These are phyloP conservation scores for Globisporangium paddicum DNA, from an alignment of 352 stramenopile genomes.

Conservation along the genomic window DNA sequence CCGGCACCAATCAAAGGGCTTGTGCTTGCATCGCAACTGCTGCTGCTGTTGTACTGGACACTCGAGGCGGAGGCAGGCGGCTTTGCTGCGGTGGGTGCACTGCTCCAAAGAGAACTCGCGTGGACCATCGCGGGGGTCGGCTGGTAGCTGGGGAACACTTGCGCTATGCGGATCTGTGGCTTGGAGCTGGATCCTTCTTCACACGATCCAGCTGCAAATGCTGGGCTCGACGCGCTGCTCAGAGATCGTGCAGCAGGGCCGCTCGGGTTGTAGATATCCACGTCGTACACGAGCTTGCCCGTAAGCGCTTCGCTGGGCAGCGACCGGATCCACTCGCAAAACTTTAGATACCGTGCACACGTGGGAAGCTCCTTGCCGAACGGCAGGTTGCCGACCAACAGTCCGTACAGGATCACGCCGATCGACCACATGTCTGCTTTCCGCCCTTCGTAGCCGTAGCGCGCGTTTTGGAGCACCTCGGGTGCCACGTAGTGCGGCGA, in stretches of 20 bases:
- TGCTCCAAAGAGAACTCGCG: constrained; percentile 11
- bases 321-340: constrained; percentile 89
- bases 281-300: constrained; percentile 60
- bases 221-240: background rate
- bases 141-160: constrained; percentile 11
- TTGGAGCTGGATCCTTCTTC: constrained; percentile 1
- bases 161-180: constrained; percentile 8
- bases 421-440: constrained; percentile 94
- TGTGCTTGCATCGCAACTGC: constrained; percentile 7
- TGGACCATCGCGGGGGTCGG: constrained; percentile 7
- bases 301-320: constrained; percentile 57
- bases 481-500: constrained; percentile 97
- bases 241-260: background rate
- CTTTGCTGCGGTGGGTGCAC: constrained; percentile 6
- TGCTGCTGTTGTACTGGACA: constrained; percentile 3
- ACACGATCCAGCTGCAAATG: background rate
- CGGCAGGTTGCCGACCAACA: constrained; percentile 91
- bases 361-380: constrained; percentile 94
- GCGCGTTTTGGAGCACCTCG: constrained; percentile 91
- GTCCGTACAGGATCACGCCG: constrained; percentile 91
- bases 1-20: constrained; percentile 16
- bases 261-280: constrained; percentile 35
- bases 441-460: constrained; percentile 88
- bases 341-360: constrained; percentile 94
- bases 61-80: constrained; percentile 8